Base-by-base conservation (phyloP, 176 grass and related monocot species). In the Carex myosuroides region DNA sequence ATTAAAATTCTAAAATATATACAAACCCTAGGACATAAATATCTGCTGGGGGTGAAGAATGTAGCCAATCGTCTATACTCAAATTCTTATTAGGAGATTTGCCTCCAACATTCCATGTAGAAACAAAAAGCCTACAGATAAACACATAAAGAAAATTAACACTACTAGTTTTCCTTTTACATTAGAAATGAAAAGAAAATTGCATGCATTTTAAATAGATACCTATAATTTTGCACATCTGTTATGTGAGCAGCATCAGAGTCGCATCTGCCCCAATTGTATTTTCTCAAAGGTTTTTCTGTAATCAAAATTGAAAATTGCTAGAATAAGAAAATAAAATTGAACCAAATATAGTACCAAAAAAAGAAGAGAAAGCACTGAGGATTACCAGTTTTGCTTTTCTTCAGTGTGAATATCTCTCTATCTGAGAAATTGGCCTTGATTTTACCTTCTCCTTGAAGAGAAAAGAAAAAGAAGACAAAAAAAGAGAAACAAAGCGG, bases 71-170 rank as follows among this genome's bases (percentile, higher is more conserved):
- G 58, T 94, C 95, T 61, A 98, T 88, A 93, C 91, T 92, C 64
- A 94, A 86, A 57, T 90, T 92, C 72, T 83, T 93, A 26, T 88
- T 84, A 83, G 95, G 95, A 58, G 92, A 91, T 85, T 98, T 98
- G 53, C 95, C 95, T 29, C 92, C 95, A 3, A 98, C 95, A 86
- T 98, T 98, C 95, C 95, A 98, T 12, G 95, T 98, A 33, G 92
- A 89, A 66, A 94, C 86, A 89, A 98, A 98, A 32, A 98, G 89
- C 85, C 95, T 98, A 81, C 66, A 83, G 7, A 70, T 32, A 68
- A 67, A 46, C 59, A 81, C 12, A 48, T 3, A 48, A 24, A 81
- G 2, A 64, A 17, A 46, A 37, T 29, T 10, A 82, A 13, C 33
- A 83, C 1, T 13, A 33, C 22, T 24, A 30, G 20, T 53, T 50